These are phyloP conservation scores for Maudiozyma barnettii DNA, from an alignment of 805 yeast species.

Conservation along the genomic window DNA sequence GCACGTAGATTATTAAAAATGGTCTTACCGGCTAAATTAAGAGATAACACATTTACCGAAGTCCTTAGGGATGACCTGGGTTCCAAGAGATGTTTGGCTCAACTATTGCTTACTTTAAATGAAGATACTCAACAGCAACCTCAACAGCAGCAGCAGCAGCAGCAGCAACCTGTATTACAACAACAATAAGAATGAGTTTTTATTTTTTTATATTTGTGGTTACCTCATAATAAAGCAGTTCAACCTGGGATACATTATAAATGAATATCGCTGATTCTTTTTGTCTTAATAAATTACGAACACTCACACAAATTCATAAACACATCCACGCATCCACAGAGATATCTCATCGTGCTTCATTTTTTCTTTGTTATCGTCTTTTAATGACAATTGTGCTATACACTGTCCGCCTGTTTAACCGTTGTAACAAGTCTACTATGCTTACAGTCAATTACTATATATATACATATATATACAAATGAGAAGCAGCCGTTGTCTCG, in stretches of 20 bases:
- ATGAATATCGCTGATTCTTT: too few species aligned
- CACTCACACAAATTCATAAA: too few species aligned
- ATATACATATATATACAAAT: not conserved
- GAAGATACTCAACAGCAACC: constrained; percentile 23
- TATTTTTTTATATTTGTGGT: too few species aligned
- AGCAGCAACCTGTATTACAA: not conserved
- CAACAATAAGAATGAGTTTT: not conserved
- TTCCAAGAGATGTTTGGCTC: constrained; percentile 79
- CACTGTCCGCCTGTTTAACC: too few species aligned
- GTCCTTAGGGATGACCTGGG: constrained; percentile 79
- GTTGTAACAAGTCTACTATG: too few species aligned
- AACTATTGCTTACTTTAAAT: constrained; percentile 59
- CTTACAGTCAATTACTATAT: not conserved
- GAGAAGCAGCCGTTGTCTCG: not conserved
- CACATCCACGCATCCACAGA: too few species aligned
- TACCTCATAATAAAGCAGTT: too few species aligned
- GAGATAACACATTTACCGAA: constrained; percentile 61
- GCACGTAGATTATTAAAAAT: constrained; percentile 81
- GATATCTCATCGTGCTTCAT: too few species aligned
- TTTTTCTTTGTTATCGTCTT: too few species aligned
- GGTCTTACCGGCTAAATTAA: constrained; percentile 76
- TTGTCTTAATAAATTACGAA: too few species aligned
- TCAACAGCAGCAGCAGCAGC: not conserved
- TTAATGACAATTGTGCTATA: too few species aligned
- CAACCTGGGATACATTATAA: too few species aligned